Conservation (phyloP, 805 yeast genomes). For the Suhomyces canberraensis region DNA sequence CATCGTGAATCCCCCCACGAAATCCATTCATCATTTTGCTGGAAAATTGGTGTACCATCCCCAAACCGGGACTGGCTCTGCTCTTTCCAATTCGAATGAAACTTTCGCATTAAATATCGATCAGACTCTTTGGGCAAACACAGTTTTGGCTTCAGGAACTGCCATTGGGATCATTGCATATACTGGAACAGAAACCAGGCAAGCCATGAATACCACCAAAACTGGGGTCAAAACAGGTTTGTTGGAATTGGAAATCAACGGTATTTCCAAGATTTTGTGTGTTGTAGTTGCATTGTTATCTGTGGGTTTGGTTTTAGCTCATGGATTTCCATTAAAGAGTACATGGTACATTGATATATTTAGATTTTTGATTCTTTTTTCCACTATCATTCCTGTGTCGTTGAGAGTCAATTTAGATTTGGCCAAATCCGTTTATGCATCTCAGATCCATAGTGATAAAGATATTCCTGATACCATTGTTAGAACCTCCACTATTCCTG, state of each 20-base stretch:
- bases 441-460: slow-evolving; percentile 86
- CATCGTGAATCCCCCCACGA: slow-evolving; percentile 81
- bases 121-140: slow-evolving; percentile 96
- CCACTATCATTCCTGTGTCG: slow-evolving; percentile 95
- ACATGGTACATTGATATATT: slow-evolving; percentile 89
- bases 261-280: slow-evolving; percentile 83
- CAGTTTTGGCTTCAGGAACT: slow-evolving; percentile 91
- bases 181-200: slow-evolving; percentile 92
- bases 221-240: slow-evolving; percentile 88
- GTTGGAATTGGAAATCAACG: slow-evolving; percentile 86
- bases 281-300: slow-evolving; percentile 79
- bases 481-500: slow-evolving; percentile 96
- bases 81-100: slow-evolving; percentile 31
- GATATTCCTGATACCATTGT: slow-evolving; percentile 86
- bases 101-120: slow-evolving; percentile 74
- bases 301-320: slow-evolving; percentile 70
- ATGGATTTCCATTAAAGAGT: slow-evolving; percentile 58
- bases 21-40: slow-evolving; percentile 73
- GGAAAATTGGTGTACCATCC: slow-evolving; percentile 66
- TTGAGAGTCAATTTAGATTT: slow-evolving; percentile 90
- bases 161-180: slow-evolving; percentile 85
- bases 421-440: slow-evolving; percentile 94
- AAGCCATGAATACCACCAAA: slow-evolving; percentile 86
- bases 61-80: slow-evolving; percentile 16
- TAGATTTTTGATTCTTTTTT: slow-evolving; percentile 86